Evolutionary conservation across 2,329 filamentous ascomycete species (phyloP), one percentile per base, ranked within the genome.

Genomic region (Ceratocystis alfenasii): DNA sequence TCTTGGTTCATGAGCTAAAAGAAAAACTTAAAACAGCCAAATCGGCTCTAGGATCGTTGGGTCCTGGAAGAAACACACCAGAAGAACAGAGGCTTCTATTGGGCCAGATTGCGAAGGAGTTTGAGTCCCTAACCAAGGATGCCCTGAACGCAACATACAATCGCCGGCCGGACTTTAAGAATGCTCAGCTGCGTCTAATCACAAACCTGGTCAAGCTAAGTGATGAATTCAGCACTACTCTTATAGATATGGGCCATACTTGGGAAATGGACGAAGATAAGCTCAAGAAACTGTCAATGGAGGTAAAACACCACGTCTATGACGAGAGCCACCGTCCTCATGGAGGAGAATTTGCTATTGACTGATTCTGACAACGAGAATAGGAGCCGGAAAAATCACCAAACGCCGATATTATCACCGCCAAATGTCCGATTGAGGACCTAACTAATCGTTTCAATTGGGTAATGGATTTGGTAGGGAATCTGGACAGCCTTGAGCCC

Each of bases 1-100:
- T 67, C 7, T 66, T 75, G 3, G 68, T 70, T 1, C 68, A 65
- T 0, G 73, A 73, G 6, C 64, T 67, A 1, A 20, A 67, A 8
- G 65, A 65, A 3, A 46, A 68, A 0, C 65, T 72, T 2, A 3
- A 67, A 1, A 36, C 46, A 2, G 55, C 55, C n/a, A 10, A 66
- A 8, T 64, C 60, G 4, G 22, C 66, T 0, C 65, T 71, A 1
- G 1, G 65, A 0, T 44, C 45, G 2, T 64, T 72, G 0, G 70
- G 71, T 2, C 57, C 46, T 2, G 53, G 69, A 7, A 63, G 70
- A 1, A 62, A 64, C 22, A 69, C 67, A 1, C 65, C 69, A 7
- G 53, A 60, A 6, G 64, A 72, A 57, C 68, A 72, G 62, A 68
- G 65, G 7, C 63, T 59, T 1, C 69, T 68, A n/a, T 59, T 73